Evolutionary conservation across 345 rosid genomes (phyloP).

Genomic region (thale cress (Arabidopsis thaliana)): TAIR10.1 NC_003071.7:18082501-18083000

Average conservation of each 20-base stretch:
- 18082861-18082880: background rate
- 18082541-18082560: conserved; percentile 45
- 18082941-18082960: conserved; percentile 13
- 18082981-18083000: background rate
- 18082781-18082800: conserved; percentile 14
- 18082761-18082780: conserved; percentile 17
- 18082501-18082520: conserved; percentile 48
- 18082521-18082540: conserved; percentile 53
- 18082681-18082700: conserved; percentile 30
- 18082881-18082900: background rate
- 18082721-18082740: conserved; percentile 28
- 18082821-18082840: conserved; percentile 31
- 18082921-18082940: background rate
- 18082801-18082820: conserved; percentile 18
- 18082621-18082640: conserved; percentile 52
- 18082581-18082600: conserved; percentile 61
- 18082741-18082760: conserved; percentile 25
- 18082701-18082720: conserved; percentile 34
- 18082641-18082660: conserved; percentile 55
- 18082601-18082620: conserved; percentile 48
- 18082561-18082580: conserved; percentile 28
- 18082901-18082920: conserved; percentile 14
- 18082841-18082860: background rate
- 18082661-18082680: conserved; percentile 68
- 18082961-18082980: background rate